phyloP scores from a whole-genome alignment of 2,329 filamentous ascomycete species.

The Fusarium annulatum region DNA sequence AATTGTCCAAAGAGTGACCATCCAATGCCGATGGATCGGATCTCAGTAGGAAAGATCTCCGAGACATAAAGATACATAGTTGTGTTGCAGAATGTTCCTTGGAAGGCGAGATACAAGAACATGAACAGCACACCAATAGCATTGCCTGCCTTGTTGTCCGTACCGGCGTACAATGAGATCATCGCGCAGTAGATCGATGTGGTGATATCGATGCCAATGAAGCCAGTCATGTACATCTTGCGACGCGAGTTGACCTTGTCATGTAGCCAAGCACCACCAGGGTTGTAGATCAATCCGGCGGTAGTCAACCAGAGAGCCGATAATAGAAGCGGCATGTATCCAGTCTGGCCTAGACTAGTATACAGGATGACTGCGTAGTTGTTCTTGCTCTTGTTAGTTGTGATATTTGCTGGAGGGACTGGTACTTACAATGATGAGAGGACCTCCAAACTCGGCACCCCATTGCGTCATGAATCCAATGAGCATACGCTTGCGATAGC shows the following conservation, averaged over 20 bases:
- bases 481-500: constrained; percentile 62
- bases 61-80: constrained; percentile 55
- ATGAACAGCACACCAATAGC: constrained; percentile 56
- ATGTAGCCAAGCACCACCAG: constrained; percentile 60
- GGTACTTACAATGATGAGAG: constrained; percentile 59
- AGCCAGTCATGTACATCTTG: constrained; percentile 54
- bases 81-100: constrained; percentile 55
- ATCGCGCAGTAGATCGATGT: constrained; percentile 50
- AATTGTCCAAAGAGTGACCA: constrained; percentile 63
- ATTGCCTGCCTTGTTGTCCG: constrained; percentile 52
- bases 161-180: constrained; percentile 52
- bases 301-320: constrained; percentile 56
- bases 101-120: constrained; percentile 61
- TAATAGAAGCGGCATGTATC: constrained; percentile 54
- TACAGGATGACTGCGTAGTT: constrained; percentile 54
- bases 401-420: accelerated
- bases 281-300: constrained; percentile 61
- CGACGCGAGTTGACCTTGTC: constrained; percentile 61
- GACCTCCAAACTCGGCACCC: constrained; percentile 64
- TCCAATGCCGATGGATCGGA: constrained; percentile 63
- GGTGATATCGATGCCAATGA: constrained; percentile 54
- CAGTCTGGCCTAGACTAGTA: constrained; percentile 53
- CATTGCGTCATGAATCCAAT: constrained; percentile 64
- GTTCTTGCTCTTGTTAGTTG: constrained; percentile 48
- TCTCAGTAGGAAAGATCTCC: constrained; percentile 58